Evolutionary conservation across 345 rosid species (phyloP), one percentile per base, ranked within the genome.

Genomic region (Cardamine chenopodiifolia): DNA sequence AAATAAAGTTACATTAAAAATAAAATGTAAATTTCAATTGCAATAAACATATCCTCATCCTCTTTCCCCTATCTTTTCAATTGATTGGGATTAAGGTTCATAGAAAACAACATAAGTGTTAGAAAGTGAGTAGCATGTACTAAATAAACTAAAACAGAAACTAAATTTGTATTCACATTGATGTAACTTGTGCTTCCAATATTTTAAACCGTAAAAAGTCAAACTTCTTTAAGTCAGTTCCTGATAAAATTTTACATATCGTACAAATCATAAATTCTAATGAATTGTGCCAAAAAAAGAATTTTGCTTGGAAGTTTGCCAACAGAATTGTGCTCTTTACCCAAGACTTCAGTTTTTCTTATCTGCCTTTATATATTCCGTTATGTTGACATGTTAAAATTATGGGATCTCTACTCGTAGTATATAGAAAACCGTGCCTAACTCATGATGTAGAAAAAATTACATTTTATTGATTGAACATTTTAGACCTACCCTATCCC

Each of bases 21-120:
- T 62, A 69, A 31, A 62, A 23, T 8, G 23, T 0, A 42, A 75
- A 31, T 19, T 26, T 22, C 56, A 29, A 20, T 68, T 60, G 20
- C 14, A 47, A 39, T 20, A 50, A 66, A 54, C 60, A 67, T 59
- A 75, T 52, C 19, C 34, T 23, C 62, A 58, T 39, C 8, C 34
- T 32, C 23, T 66, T 53, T 42, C 47, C 32, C 23, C 63, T 44
- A 54, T 70, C 60, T 34, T 76, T 62, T 62, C 71, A 62, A 55
- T 62, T 53, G 74, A 25, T 54, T 54, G 42, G 64, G 62, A 69
- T 53, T 76, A 76, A 76, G 80, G 71, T 63, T 62, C 71, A 55
- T 29, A 69, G 53, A 76, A 76, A 62, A 54, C 65, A 69, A 69
- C 70, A 62, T 17, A 47, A 53, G 74, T 62, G 50, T 28, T 60